Percentiles rank a stretch among this genome's conserved stretches.
Evolutionary conservation across 1,139 yeast species (phyloP).

Genomic region (Sugiyamaella japonica): DNA sequence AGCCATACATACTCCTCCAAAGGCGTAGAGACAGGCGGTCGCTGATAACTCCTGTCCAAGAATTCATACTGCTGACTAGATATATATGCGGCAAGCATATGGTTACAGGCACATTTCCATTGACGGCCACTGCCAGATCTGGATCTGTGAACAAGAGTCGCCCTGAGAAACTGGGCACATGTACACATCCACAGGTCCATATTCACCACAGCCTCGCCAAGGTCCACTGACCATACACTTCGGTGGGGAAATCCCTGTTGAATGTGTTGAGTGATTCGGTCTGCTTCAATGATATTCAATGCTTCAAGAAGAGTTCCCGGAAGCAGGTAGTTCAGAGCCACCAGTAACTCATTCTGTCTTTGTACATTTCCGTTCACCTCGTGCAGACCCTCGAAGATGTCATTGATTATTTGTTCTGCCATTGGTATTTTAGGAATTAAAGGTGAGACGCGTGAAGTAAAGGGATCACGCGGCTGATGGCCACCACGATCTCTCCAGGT

Average conservation of each 20-base stretch:
- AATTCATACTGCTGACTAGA: slow-evolving; percentile 19
- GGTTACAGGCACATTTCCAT: slow-evolving; percentile 26
- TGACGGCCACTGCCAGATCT: slow-evolving; percentile 13
- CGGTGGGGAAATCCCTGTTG: slow-evolving; percentile 4
- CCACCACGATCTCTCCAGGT: too few relatives aligned
- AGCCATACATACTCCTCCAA: slow-evolving; percentile 8
- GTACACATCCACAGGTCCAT: slow-evolving; percentile 26
- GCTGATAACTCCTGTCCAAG: neutral
- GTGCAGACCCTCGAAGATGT: slow-evolving; percentile 5
- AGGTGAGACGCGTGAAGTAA: too few relatives aligned
- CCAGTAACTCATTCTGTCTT: slow-evolving; percentile 24
- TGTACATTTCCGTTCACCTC: neutral
- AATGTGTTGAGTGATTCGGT: slow-evolving; percentile 19
- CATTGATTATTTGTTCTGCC: neutral
- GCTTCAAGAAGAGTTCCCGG: slow-evolving; percentile 30
- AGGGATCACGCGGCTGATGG: too few relatives aligned
- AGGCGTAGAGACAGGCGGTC: neutral
- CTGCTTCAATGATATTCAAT: slow-evolving; percentile 28
- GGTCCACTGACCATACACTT: slow-evolving; percentile 17
- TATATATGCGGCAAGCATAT: slow-evolving; percentile 29
- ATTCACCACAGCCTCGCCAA: slow-evolving; percentile 14
- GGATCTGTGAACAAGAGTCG: neutral
- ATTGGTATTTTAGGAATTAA: neutral
- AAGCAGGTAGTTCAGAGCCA: slow-evolving; percentile 30
- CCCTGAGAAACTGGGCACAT: slow-evolving; percentile 22